Percentiles rank a stretch among this genome's conserved stretches.
Conservation (phyloP, 768 basidiomycete genomes). For the Collybia sp. region DNA sequence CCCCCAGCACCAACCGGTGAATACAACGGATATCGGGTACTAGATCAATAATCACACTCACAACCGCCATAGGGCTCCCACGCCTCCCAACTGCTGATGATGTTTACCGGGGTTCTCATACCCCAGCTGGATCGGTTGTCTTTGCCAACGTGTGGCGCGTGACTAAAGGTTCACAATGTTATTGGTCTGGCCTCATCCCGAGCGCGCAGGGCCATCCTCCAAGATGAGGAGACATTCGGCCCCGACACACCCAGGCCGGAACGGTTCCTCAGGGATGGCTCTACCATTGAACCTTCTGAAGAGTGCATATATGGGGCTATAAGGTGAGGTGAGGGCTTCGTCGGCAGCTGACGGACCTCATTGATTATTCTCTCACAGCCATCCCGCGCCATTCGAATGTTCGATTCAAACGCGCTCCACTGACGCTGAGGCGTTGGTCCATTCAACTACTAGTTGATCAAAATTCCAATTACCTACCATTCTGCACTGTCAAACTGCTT, state of each 20-base stretch:
- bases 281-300: neutral
- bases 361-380: neutral
- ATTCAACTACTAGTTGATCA: too few relatives aligned
- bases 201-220: too few relatives aligned
- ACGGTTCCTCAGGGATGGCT: conserved; percentile 14
- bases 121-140: conserved; percentile 12
- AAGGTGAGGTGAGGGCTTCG: neutral
- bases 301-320: neutral
- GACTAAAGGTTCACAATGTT: too few relatives aligned
- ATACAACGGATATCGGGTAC: too few relatives aligned
- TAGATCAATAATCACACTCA: too few relatives aligned
- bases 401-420: conserved; percentile 3
- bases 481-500: too few relatives aligned
- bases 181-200: too few relatives aligned
- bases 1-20: too few relatives aligned
- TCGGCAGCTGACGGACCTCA: too few relatives aligned
- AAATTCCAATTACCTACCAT: too few relatives aligned
- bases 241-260: conserved; percentile 19
- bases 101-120: conserved; percentile 14
- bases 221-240: neutral
- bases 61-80: too few relatives aligned
- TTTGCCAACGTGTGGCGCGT: conserved; percentile 13
- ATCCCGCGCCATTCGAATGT: conserved; percentile 3
- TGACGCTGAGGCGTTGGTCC: too few relatives aligned
- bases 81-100: conserved; percentile 4